phyloP scores from a whole-genome alignment of 164 flowering plant species.

The Litsea cubeba region DNA sequence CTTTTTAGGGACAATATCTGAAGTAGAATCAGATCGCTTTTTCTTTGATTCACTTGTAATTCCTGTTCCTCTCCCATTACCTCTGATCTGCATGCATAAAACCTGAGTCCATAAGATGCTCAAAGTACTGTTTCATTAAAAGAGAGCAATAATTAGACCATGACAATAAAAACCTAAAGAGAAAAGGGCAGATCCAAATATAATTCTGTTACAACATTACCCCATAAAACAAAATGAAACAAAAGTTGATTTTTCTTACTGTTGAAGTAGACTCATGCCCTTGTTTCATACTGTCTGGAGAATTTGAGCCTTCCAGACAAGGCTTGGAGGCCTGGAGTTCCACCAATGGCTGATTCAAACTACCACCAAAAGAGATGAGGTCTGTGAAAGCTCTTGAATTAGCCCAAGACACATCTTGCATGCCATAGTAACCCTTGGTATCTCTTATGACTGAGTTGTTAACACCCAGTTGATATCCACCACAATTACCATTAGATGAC shows the following conservation, averaged over 20 bases:
- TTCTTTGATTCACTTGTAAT: constrained; percentile 43
- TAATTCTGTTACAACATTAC: neutral
- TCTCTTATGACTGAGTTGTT: constrained; percentile 20
- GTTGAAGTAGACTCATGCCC: constrained; percentile 23
- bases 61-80: constrained; percentile 33
- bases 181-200: neutral
- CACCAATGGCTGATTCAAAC: constrained; percentile 29
- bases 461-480: constrained; percentile 21
- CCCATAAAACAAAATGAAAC: neutral
- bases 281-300: constrained; percentile 33
- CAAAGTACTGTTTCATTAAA: neutral
- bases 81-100: constrained; percentile 25
- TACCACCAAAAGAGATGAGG: constrained; percentile 21
- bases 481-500: constrained; percentile 12
- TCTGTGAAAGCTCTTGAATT: constrained; percentile 33
- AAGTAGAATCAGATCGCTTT: constrained; percentile 41
- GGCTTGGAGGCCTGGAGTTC: constrained; percentile 27
- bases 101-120: neutral
- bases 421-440: constrained; percentile 21
- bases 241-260: constrained; percentile 19
- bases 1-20: constrained; percentile 38
- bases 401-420: constrained; percentile 17
- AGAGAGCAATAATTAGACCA: neutral
- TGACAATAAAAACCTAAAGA: neutral
- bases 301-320: constrained; percentile 18